These are phyloP conservation scores for Trypanosomatidae sp. DNA, from an alignment of 208 protist species.

Conservation along the genomic window DNA sequence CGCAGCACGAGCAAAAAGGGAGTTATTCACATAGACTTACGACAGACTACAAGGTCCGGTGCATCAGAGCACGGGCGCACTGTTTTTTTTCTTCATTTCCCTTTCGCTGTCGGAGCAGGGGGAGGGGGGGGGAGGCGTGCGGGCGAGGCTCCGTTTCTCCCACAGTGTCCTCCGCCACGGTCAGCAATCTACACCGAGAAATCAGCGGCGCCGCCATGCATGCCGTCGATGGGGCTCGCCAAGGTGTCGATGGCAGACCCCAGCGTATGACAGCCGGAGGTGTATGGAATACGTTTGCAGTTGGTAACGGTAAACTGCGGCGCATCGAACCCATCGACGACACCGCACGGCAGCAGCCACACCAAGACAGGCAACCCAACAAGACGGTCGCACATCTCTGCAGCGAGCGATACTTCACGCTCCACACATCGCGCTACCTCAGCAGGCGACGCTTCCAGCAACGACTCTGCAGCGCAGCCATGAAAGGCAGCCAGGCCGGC, in stretches of 20 bases:
- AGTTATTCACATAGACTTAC: background rate
- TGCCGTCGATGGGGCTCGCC: background rate
- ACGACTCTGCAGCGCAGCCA: slow-evolving; percentile 26
- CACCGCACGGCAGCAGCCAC: slow-evolving; percentile 33
- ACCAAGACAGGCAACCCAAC: slow-evolving; percentile 47
- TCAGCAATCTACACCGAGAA: background rate
- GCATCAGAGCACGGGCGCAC: background rate
- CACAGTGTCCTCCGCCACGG: too few species aligned
- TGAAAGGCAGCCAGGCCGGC: slow-evolving; percentile 23
- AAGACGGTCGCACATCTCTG: slow-evolving; percentile 16
- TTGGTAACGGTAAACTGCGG: slow-evolving; percentile 24
- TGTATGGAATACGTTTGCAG: slow-evolving; percentile 47
- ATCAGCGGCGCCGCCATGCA: background rate
- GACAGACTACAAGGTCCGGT: background rate
- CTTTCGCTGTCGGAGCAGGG: background rate
- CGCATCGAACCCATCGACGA: background rate
- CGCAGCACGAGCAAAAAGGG: background rate
- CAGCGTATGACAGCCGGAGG: slow-evolving; percentile 29
- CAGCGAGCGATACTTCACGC: background rate
- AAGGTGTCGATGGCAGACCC: slow-evolving; percentile 34
- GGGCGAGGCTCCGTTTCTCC: background rate
- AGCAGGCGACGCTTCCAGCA: slow-evolving; percentile 29
- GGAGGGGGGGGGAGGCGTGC: background rate
- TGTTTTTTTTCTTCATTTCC: background rate
- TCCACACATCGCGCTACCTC: slow-evolving; percentile 12